Base-by-base conservation (phyloP, 371 early-diverging fungal species). In the Haplosporangium sp. region DNA sequence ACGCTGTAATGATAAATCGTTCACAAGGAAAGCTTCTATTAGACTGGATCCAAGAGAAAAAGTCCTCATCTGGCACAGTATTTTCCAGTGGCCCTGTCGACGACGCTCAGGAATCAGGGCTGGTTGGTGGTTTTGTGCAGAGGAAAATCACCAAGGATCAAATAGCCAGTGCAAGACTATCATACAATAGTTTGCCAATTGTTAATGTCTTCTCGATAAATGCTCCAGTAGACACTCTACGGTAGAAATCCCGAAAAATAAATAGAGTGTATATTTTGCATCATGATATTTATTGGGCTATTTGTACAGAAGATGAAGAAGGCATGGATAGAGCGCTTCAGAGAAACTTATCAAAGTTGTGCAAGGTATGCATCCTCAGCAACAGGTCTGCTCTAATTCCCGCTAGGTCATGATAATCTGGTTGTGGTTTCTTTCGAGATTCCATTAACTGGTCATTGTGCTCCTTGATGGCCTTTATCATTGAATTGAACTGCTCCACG, bases 401-500 rank as follows among this genome's bases (percentile, higher is more conserved):
- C 8, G 9, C 34, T 4, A 9, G 9, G 20, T 15, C 56, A 20
- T 4, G 13, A 37, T 39, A 15, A 7, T 39, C 39, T 4, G 17
- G 13, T 6, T 42, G n/a, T 9, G 2, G 20, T 15, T 61, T 45
- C 44, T 45, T 42, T 10, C 3, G 3, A 42, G 38, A 38, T 0
- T 61, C 59, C 45, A 45, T 61, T 44, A 42, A 13, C n/a, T 39
- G 13, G 38, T 38, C 34, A 17, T 15, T 15, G 8, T 37, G 6
- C 9, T 59, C 59, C 5, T 48, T 39, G 8, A 56, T 37, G n/a
- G 4, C 39, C 6, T 38, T 11, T 37, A 61, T 19, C 3, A 61
- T 9, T 45, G 10, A 1, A 6, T 94, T 92, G 35, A 99, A 87
- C 65, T 92, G 89, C 82, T 88, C 84, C 92, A 95, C 94, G 89